phyloP scores from a whole-genome alignment of 202 grass and related monocot genomes.

The Thinopyrum obtusiflorum region DNA sequence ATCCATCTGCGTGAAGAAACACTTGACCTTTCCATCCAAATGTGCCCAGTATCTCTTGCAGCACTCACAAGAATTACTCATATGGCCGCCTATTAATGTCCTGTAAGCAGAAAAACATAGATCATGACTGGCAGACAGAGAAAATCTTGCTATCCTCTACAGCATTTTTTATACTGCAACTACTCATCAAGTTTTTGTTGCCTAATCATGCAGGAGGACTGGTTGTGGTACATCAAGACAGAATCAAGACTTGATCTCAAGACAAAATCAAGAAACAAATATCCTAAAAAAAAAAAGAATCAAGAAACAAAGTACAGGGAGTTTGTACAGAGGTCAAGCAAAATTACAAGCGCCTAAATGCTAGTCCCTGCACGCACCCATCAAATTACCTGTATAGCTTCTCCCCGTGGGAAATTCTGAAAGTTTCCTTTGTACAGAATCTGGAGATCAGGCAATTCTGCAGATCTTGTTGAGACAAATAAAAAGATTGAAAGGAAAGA shows the following conservation, averaged over 20 bases:
- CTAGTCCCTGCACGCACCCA: no score
- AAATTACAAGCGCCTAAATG: no score
- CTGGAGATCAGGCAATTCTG: not conserved
- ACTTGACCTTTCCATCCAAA: not conserved
- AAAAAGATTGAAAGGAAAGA: not conserved
- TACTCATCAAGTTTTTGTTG: not conserved
- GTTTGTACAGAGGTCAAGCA: no score
- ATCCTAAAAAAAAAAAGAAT: no score
- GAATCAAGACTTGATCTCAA: no score
- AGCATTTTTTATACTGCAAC: not conserved
- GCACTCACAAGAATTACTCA: not conserved
- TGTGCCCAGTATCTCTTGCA: conserved; percentile 20
- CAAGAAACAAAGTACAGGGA: no score
- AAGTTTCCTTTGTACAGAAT: not conserved
- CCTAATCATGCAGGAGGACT: no score
- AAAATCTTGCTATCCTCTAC: not conserved
- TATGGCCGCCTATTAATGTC: not conserved
- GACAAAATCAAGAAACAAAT: no score
- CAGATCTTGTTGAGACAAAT: not conserved
- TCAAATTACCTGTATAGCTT: not conserved
- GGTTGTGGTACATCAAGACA: no score
- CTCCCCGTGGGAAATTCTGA: not conserved
- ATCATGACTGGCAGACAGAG: not conserved
- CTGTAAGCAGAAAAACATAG: not conserved
- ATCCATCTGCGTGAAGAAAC: conserved; percentile 21